Evolutionary conservation across 257 asterid species (phyloP), one percentile per base, ranked within the genome.

Genomic region (Nicotiana knightiana): DNA sequence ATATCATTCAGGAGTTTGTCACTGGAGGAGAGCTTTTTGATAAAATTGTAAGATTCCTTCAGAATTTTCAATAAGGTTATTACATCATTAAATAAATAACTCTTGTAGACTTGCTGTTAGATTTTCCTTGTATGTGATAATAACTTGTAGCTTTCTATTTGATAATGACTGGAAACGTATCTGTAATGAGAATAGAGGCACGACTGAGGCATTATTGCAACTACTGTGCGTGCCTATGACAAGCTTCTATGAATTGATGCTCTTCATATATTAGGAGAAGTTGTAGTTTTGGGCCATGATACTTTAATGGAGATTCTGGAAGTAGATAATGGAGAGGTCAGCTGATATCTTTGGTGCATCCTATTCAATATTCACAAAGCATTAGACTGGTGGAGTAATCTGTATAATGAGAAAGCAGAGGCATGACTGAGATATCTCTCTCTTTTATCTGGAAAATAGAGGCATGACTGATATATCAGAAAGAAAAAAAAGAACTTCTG

Each of bases 1-100:
- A 90, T 87, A 90, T 93, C 70, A 91, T 96, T 82, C 91, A 93
- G 81, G 99, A 96, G 93, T 92, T 92, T 86, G 97, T 92, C 83
- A 85, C 91, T 18, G 99, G 99, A 37, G 99, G 99, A 84, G 97
- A 92, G 87, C 94, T 96, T 80, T 96, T 90, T 77, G 98, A 96
- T 83, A 90, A 87, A 89, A 92, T 94, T 87, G 99, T 94, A 88
- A 88, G 96, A 77, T 82, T 61, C 84, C 48, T 81, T 16, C 48
- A 71, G 37, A 37, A 57, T 37, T 75, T 75, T 81, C 58, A 26
- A 4, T 15, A 26, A 75, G 43, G 30, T 75, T 51, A 24, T 75
- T 75, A 35, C 62, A 26, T 75, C 43, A 6, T 51, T 51, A 26
- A 21, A 26, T 51, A 43, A 48, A 3, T 75, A 26, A 75, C 63